phyloP scores from a whole-genome alignment of 352 stramenopile species.

The Phytopythium oedochilum region DNA sequence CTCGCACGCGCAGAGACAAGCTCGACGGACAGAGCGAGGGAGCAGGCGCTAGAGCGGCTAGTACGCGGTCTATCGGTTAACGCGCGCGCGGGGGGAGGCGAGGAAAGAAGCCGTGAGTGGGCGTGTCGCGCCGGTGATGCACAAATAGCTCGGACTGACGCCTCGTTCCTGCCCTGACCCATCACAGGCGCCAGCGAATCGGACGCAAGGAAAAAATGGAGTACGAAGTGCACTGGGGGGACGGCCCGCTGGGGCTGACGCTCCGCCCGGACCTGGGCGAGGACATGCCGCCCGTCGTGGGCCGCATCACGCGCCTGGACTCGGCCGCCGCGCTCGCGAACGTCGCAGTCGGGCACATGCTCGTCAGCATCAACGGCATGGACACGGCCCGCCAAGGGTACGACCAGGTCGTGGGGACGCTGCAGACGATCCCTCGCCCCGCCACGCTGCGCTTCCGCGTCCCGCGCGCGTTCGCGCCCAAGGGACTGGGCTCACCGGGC shows the following conservation, averaged over 20 bases:
- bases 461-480: conserved; percentile 35
- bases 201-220: conserved; percentile 52
- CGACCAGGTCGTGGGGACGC: conserved; percentile 72
- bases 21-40: neutral
- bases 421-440: conserved; percentile 79
- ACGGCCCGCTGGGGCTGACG: conserved; percentile 76
- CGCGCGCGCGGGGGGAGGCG: too few relatives aligned
- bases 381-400: conserved; percentile 85
- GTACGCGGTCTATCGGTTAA: too few relatives aligned
- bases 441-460: conserved; percentile 82
- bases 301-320: conserved; percentile 83
- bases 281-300: conserved; percentile 85
- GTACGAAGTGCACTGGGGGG: conserved; percentile 85
- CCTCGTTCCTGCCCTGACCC: too few relatives aligned
- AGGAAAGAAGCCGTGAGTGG: neutral
- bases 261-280: conserved; percentile 78
- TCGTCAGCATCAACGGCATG: conserved; percentile 86
- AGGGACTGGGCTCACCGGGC: conserved; percentile 1
- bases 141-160: too few relatives aligned
- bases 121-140: neutral
- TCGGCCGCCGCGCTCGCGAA: conserved; percentile 76
- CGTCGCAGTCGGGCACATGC: conserved; percentile 83
- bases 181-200: too few relatives aligned
- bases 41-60: too few relatives aligned
- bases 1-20: neutral